Conservation (phyloP, 192 early-diverging fungal genomes). For the Neocallimastix lanati region DNA sequence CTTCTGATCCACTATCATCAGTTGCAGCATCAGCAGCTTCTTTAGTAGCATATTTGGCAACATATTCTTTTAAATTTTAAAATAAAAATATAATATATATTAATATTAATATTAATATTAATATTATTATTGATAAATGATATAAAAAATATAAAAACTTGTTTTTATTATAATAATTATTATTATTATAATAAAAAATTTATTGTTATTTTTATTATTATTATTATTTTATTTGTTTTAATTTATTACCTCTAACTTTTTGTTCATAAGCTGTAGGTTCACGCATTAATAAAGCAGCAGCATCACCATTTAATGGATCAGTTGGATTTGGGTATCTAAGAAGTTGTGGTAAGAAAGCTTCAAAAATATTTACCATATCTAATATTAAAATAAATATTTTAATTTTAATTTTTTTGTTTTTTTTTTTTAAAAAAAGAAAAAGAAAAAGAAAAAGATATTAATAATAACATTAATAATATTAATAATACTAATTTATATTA, state of each 20-base stretch:
- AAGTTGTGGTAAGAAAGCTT: constrained; percentile 93
- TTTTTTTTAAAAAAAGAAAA: too few species aligned
- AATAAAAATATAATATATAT: too few species aligned
- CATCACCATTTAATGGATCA: constrained; percentile 97
- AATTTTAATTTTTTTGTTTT: too few species aligned
- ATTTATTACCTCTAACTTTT: constrained; percentile 70
- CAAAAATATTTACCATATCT: constrained; percentile 99
- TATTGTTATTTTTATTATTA: background rate
- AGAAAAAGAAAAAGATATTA: too few species aligned
- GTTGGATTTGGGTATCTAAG: constrained; percentile 98
- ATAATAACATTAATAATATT: too few species aligned
- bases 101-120: too few species aligned
- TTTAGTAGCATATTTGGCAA: constrained; percentile 59
- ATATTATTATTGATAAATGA: too few species aligned
- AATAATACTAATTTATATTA: too few species aligned
- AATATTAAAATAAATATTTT: too few species aligned
- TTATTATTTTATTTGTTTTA: background rate
- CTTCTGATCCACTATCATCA: constrained; percentile 36
- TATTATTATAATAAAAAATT: too few species aligned
- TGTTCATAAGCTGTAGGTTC: constrained; percentile 73
- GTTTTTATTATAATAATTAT: too few species aligned
- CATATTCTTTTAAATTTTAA: constrained; percentile 56
- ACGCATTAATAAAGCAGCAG: constrained; percentile 90
- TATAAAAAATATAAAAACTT: too few species aligned
- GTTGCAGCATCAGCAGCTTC: constrained; percentile 66